Conservation (phyloP, 192 early-diverging fungal species). For the Backusella macrospora region DNA sequence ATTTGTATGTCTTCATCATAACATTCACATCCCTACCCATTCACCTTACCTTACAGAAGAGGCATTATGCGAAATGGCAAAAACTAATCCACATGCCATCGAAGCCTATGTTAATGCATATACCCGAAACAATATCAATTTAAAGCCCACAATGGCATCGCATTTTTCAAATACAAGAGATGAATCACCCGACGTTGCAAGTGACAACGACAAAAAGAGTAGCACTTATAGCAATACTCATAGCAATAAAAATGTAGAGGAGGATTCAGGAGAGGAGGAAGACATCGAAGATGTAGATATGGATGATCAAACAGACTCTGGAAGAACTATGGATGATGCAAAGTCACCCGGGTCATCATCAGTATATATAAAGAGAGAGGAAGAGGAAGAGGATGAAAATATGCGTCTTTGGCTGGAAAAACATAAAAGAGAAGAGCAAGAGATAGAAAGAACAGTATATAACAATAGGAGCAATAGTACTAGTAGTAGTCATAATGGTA, state of each 20-base stretch:
- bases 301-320: neutral
- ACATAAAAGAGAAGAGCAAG: neutral
- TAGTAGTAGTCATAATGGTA: neutral
- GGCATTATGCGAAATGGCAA: slow-evolving; percentile 32
- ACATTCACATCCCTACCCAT: slow-evolving; percentile 38
- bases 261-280: neutral
- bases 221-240: neutral
- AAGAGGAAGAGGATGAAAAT: neutral
- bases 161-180: slow-evolving; percentile 19
- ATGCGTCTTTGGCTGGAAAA: neutral
- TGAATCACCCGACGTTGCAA: neutral
- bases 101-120: slow-evolving; percentile 41
- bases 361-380: neutral
- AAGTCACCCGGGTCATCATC: neutral
- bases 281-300: neutral
- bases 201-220: neutral
- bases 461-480: neutral
- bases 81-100: slow-evolving; percentile 35
- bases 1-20: slow-evolving; percentile 37
- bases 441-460: neutral
- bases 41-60: slow-evolving; percentile 37
- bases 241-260: neutral
- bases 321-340: neutral
- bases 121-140: slow-evolving; percentile 28
- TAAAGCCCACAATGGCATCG: slow-evolving; percentile 32